Evolutionary conservation across 2,329 filamentous ascomycete species (phyloP), one percentile per base, ranked within the genome.

Genomic region (Penicillium vulpinum): DNA sequence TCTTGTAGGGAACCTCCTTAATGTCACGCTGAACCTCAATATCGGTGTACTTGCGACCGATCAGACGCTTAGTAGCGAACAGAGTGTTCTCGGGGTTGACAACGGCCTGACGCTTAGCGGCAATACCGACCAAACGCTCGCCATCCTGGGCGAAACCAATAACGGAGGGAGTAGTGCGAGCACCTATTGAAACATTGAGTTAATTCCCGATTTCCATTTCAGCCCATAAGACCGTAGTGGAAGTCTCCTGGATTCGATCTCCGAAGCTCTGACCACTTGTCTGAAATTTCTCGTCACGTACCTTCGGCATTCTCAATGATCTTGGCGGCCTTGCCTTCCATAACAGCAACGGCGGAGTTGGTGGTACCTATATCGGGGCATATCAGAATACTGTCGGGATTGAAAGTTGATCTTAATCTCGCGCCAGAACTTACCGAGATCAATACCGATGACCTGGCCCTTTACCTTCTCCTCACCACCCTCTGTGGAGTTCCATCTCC

Each of bases 251-350:
- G 18, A 28, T 49, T 22, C 48, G 9, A 50, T 26, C n/a, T 28
- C 36, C 15, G 35, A 49, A 47, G 40, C 28, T 54, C 62, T 50
- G 56, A 51, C 48, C 51, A 56, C 41, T 48, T 51, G 47, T 48
- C 53, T 28, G 55, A 63, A 58, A 58, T 33, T 61, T 59, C 62
- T 58, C 47, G 56, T 21, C 58, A 63, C 80, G 71, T 81, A 92
- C 91, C 92, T 84, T 97, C 93, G 28, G 92, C 83, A 85, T 97
- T 97, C 81, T 97, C 93, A 77, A 97, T 97, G 77, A 97, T 97
- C 80, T 88, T 91, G 70, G 93, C 91, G 56, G 85, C 80, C 84
- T 96, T 96, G 80, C 93, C 94, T 84, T 97, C 93, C 92, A 97
- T 96, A 65, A 97, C 83, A 72, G 92, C 93, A 61, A 97, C 93